Conservation (phyloP, 805 yeast species). For the Candida taoyuanica region DNA sequence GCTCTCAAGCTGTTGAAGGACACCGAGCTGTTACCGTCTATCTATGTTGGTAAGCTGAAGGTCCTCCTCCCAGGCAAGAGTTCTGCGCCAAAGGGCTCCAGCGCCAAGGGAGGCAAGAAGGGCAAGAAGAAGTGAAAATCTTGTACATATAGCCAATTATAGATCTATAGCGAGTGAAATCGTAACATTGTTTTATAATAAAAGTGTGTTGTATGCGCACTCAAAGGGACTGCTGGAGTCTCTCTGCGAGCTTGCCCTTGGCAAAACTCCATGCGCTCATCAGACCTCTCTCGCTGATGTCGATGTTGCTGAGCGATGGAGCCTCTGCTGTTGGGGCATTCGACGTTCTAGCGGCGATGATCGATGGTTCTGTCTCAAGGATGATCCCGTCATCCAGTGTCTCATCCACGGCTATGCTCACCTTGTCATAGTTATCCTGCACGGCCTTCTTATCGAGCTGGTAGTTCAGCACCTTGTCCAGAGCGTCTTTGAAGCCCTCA, state of each 20-base stretch:
- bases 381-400: conserved; percentile 91
- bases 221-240: conserved; percentile 40
- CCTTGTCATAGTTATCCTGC: conserved; percentile 80
- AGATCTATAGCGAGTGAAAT: not conserved
- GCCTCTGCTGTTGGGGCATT: conserved; percentile 69
- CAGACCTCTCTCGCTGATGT: conserved; percentile 69
- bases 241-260: conserved; percentile 59
- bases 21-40: conserved; percentile 58
- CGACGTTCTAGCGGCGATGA: conserved; percentile 89
- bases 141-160: not conserved
- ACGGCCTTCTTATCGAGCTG: conserved; percentile 73
- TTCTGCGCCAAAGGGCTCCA: conserved; percentile 22
- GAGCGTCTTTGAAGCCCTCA: conserved; percentile 73
- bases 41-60: conserved; percentile 72
- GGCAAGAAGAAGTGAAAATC: conserved; percentile 8
- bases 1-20: conserved; percentile 52
- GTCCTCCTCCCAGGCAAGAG: conserved; percentile 50
- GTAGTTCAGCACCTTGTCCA: conserved; percentile 66
- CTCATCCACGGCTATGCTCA: conserved; percentile 85
- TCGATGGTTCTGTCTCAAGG: conserved; percentile 82
- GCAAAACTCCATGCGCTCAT: conserved; percentile 87
- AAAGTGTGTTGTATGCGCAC: not conserved
- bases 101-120: conserved; percentile 13
- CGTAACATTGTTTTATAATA: not conserved
- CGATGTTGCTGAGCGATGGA: conserved; percentile 52